phyloP scores from a whole-genome alignment of 768 basidiomycete species.

The Trametes coccinea region DNA sequence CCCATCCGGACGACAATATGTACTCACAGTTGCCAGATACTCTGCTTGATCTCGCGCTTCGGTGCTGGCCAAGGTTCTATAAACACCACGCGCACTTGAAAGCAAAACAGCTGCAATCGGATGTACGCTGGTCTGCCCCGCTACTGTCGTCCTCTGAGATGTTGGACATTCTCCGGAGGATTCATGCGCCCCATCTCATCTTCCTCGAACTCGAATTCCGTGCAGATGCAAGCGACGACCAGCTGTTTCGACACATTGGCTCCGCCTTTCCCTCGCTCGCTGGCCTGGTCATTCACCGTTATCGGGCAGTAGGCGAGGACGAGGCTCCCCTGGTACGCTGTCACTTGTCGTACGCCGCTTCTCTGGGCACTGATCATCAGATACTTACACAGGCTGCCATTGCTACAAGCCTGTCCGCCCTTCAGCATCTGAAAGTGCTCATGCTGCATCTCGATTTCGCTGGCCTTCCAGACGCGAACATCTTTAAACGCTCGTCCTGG shows the following conservation, averaged over 20 bases:
- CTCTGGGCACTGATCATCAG: neutral
- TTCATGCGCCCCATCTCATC: neutral
- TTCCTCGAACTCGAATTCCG: neutral
- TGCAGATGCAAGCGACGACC: neutral
- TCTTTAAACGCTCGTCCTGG: neutral
- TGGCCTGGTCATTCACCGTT: neutral
- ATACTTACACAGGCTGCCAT: neutral
- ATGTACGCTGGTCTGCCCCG: neutral
- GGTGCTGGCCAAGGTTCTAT: slow-evolving; percentile 2
- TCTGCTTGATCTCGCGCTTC: neutral
- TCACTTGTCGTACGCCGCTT: neutral
- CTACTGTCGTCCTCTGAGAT: neutral
- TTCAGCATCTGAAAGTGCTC: neutral
- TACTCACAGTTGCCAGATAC: neutral
- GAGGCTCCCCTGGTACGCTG: neutral
- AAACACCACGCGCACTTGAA: neutral
- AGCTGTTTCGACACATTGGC: neutral
- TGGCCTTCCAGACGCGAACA: neutral
- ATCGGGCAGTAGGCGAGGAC: neutral
- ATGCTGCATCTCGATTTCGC: neutral
- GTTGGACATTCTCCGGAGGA: neutral
- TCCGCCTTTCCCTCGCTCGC: neutral
- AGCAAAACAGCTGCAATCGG: neutral
- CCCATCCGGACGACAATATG: neutral
- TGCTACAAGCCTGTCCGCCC: neutral